These are phyloP conservation scores for Cryptococcus sp. DNA, from an alignment of 1,284 basidiomycete species.

Conservation along the genomic window DNA sequence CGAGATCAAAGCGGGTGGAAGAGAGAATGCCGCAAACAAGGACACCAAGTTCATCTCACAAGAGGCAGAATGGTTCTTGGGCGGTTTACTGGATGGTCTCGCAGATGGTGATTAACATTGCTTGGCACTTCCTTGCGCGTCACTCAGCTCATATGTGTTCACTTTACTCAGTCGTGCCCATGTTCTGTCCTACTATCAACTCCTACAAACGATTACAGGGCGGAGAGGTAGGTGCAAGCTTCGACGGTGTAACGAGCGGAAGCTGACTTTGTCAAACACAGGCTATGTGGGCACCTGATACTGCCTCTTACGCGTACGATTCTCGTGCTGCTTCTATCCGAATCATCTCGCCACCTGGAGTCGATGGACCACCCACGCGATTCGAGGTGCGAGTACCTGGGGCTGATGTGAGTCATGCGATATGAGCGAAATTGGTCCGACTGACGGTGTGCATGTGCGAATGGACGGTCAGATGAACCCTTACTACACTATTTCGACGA, in stretches of 20 bases:
- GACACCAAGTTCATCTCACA: slow-evolving; percentile 84
- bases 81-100: slow-evolving; percentile 83
- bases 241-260: not conserved
- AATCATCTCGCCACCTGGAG: slow-evolving; percentile 85
- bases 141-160: not conserved
- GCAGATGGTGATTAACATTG: slow-evolving; percentile 68
- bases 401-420: slow-evolving; percentile 69
- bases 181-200: slow-evolving; percentile 87
- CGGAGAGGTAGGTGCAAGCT: slow-evolving; percentile 63
- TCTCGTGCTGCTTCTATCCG: slow-evolving; percentile 87
- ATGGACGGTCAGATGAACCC: slow-evolving; percentile 63
- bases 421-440: not conserved
- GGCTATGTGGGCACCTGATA: slow-evolving; percentile 91
- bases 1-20: slow-evolving; percentile 64
- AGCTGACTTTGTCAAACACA: slow-evolving; percentile 12
- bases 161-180: slow-evolving; percentile 45
- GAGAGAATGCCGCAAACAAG: slow-evolving; percentile 69
- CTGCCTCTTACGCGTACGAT: slow-evolving; percentile 86
- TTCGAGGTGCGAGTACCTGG: slow-evolving; percentile 93
- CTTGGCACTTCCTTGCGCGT: not conserved
- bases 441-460: too few relatives aligned
- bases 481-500: slow-evolving; percentile 80
- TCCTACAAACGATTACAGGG: slow-evolving; percentile 96
- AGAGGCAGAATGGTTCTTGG: slow-evolving; percentile 87
- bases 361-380: slow-evolving; percentile 74